phyloP scores from a whole-genome alignment of 352 stramenopile genomes.

The Phytophthora hibernalis region DNA sequence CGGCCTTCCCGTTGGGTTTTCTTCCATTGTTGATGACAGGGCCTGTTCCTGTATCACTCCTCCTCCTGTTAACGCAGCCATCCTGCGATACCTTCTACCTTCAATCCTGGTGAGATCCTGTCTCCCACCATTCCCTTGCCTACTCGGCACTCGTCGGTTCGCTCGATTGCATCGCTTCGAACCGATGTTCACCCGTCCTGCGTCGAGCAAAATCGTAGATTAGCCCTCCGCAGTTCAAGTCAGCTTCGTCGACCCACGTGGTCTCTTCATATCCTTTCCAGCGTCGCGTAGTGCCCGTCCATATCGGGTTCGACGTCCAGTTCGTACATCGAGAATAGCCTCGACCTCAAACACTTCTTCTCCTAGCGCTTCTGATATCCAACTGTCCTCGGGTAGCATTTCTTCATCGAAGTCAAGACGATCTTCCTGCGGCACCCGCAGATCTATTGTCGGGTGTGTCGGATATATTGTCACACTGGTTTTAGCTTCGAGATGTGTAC shows the following conservation, averaged over 20 bases:
- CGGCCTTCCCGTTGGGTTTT: too few relatives aligned
- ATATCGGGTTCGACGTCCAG: background rate
- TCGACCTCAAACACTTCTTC: slow-evolving; percentile 15
- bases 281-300: background rate
- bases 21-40: too few relatives aligned
- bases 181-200: background rate
- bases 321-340: slow-evolving; percentile 18
- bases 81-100: too few relatives aligned
- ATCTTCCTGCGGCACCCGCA: background rate
- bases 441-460: background rate
- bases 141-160: background rate
- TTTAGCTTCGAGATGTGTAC: background rate
- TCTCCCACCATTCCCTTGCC: too few relatives aligned
- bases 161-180: slow-evolving; percentile 6
- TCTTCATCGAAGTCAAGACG: slow-evolving; percentile 37
- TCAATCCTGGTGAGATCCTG: too few relatives aligned
- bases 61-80: too few relatives aligned
- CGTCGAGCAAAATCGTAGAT: slow-evolving; percentile 10
- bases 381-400: slow-evolving; percentile 28
- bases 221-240: slow-evolving; percentile 14
- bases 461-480: background rate
- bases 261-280: slow-evolving; percentile 4
- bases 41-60: too few relatives aligned
- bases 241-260: slow-evolving; percentile 1
- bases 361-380: background rate